Base-by-base conservation (phyloP, 2,329 filamentous ascomycete species). In the Fusarium subtropicale region DNA sequence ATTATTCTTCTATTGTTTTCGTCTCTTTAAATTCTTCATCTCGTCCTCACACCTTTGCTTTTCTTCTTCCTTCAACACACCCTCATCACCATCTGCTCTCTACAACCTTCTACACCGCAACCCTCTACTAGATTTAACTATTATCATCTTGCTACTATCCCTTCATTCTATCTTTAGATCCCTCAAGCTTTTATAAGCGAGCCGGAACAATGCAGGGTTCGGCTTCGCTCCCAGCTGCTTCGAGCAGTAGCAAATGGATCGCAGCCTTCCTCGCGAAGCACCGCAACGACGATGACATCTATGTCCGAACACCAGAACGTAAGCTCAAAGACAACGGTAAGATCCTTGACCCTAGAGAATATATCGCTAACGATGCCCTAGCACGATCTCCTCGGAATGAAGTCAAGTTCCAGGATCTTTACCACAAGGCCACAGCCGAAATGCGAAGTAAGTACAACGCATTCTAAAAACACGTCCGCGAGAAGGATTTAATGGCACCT, bases 181-280 rank as follows among this genome's bases (percentile, higher is more conserved):
- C 4, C 22, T 30, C 20, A 42, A 30, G 28, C 22, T 45, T 10
- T 38, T 18, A 8, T 31, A 56, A n/a, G 22, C 26, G 38, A 38
- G 10, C n/a, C 7, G 47, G 31, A 31, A 55, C 20, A 4, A 58
- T 71, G 64, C 60, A 52, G 34, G 30, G 56, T 8, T 69, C 68
- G 10, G 39, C 50, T 30, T 66, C 68, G 20, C 58, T 34, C 13
- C 68, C 68, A 8, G 45, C 64, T 31, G 53, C 54, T 20, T 51
- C 71, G 7, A 59, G 58, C 24, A 54, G 58, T 22, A 62, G 44
- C 30, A 60, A 42, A 34, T 68, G 67, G 58, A 41, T 55, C n/a
- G 51, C 41, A 5, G 16, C 36, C 7, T 50, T 68, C 15, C 24
- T 68, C 1, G 36, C 34, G 0, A 51, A 45, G 5, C 18, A 53